These are phyloP conservation scores for Paramecium caudatum DNA, from an alignment of 73 alveolate species.

Conservation along the genomic window DNA sequence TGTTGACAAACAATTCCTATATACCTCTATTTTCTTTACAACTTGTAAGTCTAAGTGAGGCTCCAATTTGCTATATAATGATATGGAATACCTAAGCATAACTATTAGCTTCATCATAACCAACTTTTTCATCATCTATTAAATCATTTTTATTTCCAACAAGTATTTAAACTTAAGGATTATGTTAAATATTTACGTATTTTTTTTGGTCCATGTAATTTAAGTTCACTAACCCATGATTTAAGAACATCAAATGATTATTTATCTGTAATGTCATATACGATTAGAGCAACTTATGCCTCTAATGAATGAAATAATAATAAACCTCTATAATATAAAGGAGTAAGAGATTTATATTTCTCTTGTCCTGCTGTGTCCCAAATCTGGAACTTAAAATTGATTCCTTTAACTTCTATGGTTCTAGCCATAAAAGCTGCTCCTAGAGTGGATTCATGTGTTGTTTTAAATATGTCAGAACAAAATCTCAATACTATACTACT, in stretches of 20 bases:
- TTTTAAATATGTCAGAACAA: slow-evolving; percentile 60
- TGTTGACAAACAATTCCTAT: slow-evolving; percentile 4
- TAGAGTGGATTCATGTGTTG: slow-evolving; percentile 66
- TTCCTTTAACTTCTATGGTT: slow-evolving; percentile 59
- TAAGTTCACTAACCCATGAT: slow-evolving; percentile 71
- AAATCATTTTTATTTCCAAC: slow-evolving; percentile 74
- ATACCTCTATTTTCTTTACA: slow-evolving; percentile 63
- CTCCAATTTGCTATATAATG: slow-evolving; percentile 36
- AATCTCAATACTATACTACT: slow-evolving; percentile 69
- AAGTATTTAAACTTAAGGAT: slow-evolving; percentile 41
- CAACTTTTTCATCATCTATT: slow-evolving; percentile 72
- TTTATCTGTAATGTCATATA: slow-evolving; percentile 72
- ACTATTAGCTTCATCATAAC: slow-evolving; percentile 71
- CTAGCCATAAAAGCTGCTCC: slow-evolving; percentile 76
- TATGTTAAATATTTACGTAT: neutral
- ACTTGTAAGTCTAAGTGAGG: slow-evolving; percentile 16
- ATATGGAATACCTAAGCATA: slow-evolving; percentile 63
- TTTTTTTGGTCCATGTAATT: slow-evolving; percentile 71
- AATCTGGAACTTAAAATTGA: slow-evolving; percentile 63
- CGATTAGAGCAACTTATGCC: slow-evolving; percentile 71
- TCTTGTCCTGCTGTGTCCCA: slow-evolving; percentile 80
- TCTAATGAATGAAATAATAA: slow-evolving; percentile 13
- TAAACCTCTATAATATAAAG: slow-evolving; percentile 75
- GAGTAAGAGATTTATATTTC: slow-evolving; percentile 76
- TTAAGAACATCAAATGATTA: slow-evolving; percentile 66